A percentile compares a stretch with the other conserved stretches of the same genome.
These are phyloP conservation scores for Paradendryphiella salina DNA, from an alignment of 2,329 filamentous ascomycete genomes.

Conservation along the genomic window DNA sequence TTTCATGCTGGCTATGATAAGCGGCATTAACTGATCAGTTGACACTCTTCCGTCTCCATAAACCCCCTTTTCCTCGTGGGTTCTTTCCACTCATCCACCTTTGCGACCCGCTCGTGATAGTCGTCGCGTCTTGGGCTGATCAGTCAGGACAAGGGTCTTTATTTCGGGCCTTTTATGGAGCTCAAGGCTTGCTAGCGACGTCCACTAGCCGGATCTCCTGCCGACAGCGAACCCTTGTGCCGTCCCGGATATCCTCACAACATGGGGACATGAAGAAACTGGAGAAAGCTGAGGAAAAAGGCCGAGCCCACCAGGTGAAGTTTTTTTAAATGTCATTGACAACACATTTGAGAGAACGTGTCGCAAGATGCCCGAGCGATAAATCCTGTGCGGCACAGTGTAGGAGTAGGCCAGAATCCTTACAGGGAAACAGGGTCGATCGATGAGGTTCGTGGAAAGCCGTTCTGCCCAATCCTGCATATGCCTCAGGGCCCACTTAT, in stretches of 20 bases:
- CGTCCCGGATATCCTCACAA: background rate
- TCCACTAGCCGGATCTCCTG: slow-evolving; percentile 2
- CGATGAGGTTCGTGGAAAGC: background rate
- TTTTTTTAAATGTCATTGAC: background rate
- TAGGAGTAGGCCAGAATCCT: background rate
- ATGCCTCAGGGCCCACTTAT: background rate
- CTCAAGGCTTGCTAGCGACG: slow-evolving; percentile 6
- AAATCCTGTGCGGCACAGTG: background rate
- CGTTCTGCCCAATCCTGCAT: background rate
- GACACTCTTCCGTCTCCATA: background rate
- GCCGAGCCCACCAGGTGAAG: background rate
- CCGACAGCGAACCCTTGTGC: slow-evolving; percentile 4
- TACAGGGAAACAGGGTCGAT: background rate
- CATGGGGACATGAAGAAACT: slow-evolving; percentile 1
- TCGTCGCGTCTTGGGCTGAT: background rate
- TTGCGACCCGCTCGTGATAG: background rate
- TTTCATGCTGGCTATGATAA: background rate
- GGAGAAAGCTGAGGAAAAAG: background rate
- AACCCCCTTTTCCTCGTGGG: background rate
- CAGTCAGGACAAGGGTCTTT: background rate
- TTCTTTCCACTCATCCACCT: background rate
- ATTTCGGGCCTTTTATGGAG: slow-evolving; percentile 9
- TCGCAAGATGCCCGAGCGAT: background rate
- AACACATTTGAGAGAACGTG: background rate
- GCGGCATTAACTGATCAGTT: background rate